Evolutionary conservation across 2,329 filamentous ascomycete genomes (phyloP), one percentile per base, ranked within the genome.

Genomic region (Verticillium isaacii): DNA sequence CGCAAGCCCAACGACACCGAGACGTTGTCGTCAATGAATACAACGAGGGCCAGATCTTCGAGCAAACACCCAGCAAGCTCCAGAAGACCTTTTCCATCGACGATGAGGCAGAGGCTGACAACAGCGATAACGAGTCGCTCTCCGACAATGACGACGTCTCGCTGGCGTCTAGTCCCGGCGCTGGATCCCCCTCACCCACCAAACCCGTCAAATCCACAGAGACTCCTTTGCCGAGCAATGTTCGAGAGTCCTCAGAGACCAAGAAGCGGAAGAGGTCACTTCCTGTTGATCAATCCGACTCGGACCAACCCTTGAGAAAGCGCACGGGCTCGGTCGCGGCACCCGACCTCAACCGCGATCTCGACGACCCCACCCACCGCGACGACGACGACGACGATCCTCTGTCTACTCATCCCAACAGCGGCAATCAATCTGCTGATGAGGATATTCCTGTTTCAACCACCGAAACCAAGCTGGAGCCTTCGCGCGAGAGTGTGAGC

Each of bases 11-110:
- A 70, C 82, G 87, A 66, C 82, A 85, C 68, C 82, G 83, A 68
- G 84, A 89, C 68, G 84, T 89, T 11, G 80, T 88, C 54, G 74
- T 89, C 60, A 80, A 80, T 67, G 79, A 80, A 65, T 85, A 82
- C 71, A 81, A 82, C 61, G 80, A 82, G 63, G 82, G 78, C 61
- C 78, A 80, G 54, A 73, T 77, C 61, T 85, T 86, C 66, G 87
- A 90, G 68, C 85, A 84, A 66, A 92, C 88, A 60, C 90, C 91
- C 3, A 93, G 89, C 80, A 94, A 93, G 78, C 83, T 93, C 63
- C 86, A 87, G 67, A 85, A 89, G 64, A 69, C 71, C 12, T 68
- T 74, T 39, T 67, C 70, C 23, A 67, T 70, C 64, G 74, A 75
- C n/a, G 68, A 74, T 60, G 67, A 74, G 58, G 76, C 72, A 59